These are phyloP conservation scores for Microbotryum saponariae DNA, from an alignment of 1,284 basidiomycete species.

Conservation along the genomic window DNA sequence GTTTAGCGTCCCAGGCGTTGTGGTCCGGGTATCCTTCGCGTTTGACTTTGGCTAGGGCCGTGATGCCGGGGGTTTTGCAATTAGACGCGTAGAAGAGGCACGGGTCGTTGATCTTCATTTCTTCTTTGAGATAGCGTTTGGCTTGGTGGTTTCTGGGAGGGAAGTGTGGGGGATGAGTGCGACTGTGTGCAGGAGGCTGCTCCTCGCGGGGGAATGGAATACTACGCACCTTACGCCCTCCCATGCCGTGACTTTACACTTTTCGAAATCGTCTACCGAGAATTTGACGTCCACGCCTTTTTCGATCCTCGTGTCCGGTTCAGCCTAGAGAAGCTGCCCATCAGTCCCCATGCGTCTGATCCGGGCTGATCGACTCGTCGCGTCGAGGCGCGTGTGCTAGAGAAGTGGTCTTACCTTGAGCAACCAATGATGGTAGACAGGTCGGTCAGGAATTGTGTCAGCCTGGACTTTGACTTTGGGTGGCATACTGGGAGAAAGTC, in stretches of 20 bases:
- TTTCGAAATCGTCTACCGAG: constrained; percentile 22
- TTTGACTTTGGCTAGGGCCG: constrained; percentile 71
- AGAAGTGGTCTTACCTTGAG: too few species aligned
- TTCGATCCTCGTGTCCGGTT: constrained; percentile 21
- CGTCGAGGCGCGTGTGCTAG: too few species aligned
- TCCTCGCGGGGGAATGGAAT: background rate
- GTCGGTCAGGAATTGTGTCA: background rate
- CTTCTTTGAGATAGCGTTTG: constrained; percentile 76
- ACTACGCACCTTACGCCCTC: constrained; percentile 36
- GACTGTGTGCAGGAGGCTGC: background rate
- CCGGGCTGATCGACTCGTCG: too few species aligned
- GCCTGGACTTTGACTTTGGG: too few species aligned
- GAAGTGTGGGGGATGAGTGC: background rate
- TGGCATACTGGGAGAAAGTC: too few species aligned
- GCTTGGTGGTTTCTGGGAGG: constrained; percentile 70
- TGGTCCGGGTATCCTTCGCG: constrained; percentile 83
- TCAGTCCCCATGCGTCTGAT: too few species aligned
- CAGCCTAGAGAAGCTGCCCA: constrained; percentile 10
- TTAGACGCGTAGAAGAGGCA: constrained; percentile 81
- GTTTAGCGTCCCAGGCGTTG: constrained; percentile 79
- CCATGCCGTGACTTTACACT: constrained; percentile 17
- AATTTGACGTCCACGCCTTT: constrained; percentile 26
- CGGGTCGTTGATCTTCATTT: constrained; percentile 70
- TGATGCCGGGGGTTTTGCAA: constrained; percentile 61
- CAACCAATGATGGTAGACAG: too few species aligned